These are phyloP conservation scores for Diospyros lotus DNA, from an alignment of 148 eudicot species.

Conservation along the genomic window DNA sequence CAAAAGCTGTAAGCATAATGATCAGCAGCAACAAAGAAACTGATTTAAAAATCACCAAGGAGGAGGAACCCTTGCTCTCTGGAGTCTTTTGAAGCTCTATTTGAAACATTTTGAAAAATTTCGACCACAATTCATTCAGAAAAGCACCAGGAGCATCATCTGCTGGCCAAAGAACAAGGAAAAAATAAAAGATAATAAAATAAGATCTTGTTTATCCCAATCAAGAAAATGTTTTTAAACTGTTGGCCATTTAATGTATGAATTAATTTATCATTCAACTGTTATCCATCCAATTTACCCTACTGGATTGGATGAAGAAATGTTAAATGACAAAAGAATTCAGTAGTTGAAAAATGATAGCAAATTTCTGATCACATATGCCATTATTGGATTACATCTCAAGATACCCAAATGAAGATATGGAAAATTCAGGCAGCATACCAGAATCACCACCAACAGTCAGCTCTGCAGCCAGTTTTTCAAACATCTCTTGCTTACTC, in stretches of 20 bases:
- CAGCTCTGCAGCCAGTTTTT: slow-evolving; percentile 8
- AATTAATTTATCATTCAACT: too few species aligned
- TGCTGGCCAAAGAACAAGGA: background rate
- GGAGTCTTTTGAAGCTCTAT: background rate
- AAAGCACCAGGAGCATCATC: slow-evolving; percentile 15
- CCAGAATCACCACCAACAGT: slow-evolving; percentile 4
- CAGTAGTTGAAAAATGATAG: too few species aligned
- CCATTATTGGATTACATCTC: background rate
- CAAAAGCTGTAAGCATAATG: background rate
- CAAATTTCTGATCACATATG: background rate
- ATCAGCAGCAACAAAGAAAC: background rate
- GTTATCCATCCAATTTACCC: too few species aligned
- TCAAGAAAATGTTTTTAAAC: too few species aligned
- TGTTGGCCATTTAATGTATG: too few species aligned
- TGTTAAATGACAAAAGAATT: too few species aligned
- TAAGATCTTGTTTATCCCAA: too few species aligned
- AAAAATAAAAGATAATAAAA: too few species aligned
- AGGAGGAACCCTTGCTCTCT: background rate
- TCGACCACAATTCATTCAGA: slow-evolving; percentile 15
- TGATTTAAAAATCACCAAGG: slow-evolving; percentile 6
- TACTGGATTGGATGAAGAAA: too few species aligned
- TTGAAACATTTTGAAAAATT: background rate
- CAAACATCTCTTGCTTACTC: background rate
- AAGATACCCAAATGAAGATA: background rate
- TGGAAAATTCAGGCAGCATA: background rate